Evolutionary conservation across 2,329 filamentous ascomycete species (phyloP), one percentile per base, ranked within the genome.

Genomic region (Madurella fahalii): DNA sequence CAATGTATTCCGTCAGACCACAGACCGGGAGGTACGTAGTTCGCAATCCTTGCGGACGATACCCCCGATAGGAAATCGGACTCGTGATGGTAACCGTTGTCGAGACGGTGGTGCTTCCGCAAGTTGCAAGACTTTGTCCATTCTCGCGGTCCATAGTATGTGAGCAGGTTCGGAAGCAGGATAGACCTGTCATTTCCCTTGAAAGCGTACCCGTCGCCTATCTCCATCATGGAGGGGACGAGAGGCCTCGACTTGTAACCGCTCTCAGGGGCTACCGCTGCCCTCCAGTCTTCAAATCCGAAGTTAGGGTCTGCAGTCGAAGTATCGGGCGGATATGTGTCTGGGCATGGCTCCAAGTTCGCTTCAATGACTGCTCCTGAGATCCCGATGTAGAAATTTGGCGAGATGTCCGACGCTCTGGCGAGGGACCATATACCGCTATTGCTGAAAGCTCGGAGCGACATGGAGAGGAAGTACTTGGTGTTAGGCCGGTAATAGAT

Each of bases 401-500:
- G 71, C 0, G 77, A 76, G 5, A 72, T 46, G 50, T 79, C 76
- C 0, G 75, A 76, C 0, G 74, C 66, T 46, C 77, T 76, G 9
- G 75, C 72, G 1, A 82, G 68, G 9, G 75, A 75, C 66, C 77
- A 77, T 18, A 81, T 66, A 9, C 71, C 50, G 58, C 64, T 52
- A 39, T 43, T 16, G 4, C 60, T 40, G 54, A 54, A 50, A 47
- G 42, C 40, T 3, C 57, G 66, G 0, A 64, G 59, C 2, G 67
- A 58, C 8, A 62, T 64, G 2, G 69, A 69, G n/a, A 81, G 66
- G 64, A 76, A 76, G 25, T 79, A 64, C 8, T 72, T 76, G 45
- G 71, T 72, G 59, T 81, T 80, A 1, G 79, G 78, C 0, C 78
- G 72, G 67, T 76, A 78, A 60, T 71, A 73, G 40, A 75, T 66